phyloP scores from a whole-genome alignment of 1,139 yeast species.

The Blastobotrys buckinghamii region DNA sequence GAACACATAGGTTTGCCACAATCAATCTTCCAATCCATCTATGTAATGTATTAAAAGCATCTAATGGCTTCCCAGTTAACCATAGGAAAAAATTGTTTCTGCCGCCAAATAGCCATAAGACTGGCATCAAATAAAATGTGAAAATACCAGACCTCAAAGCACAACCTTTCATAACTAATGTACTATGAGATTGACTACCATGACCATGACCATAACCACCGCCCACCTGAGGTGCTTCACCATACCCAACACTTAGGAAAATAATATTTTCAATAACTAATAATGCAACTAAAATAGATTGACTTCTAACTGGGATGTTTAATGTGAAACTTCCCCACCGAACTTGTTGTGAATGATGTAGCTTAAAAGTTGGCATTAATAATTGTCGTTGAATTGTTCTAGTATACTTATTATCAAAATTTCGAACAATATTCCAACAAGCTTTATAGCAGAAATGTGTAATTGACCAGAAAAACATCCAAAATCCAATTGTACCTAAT shows the following conservation, averaged over 20 bases:
- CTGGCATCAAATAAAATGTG: constrained; percentile 47
- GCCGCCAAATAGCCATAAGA: constrained; percentile 53
- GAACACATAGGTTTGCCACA: constrained; percentile 35
- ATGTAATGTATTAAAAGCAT: constrained; percentile 55
- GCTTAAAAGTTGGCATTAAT: constrained; percentile 14
- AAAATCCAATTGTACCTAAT: background rate
- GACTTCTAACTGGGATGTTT: constrained; percentile 58
- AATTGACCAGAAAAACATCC: constrained; percentile 8
- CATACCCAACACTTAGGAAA: constrained; percentile 37
- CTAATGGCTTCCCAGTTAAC: constrained; percentile 56
- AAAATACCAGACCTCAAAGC: constrained; percentile 59
- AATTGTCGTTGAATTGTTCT: constrained; percentile 11
- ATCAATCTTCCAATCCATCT: constrained; percentile 53
- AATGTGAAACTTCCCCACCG: constrained; percentile 20
- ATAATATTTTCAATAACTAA: constrained; percentile 41
- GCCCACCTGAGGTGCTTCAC: too few relatives aligned
- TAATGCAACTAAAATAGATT: constrained; percentile 42
- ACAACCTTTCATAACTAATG: too few relatives aligned
- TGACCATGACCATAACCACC: too few relatives aligned
- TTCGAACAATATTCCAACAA: constrained; percentile 10
- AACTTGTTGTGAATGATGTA: constrained; percentile 8
- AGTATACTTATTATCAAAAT: constrained; percentile 13
- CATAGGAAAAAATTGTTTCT: constrained; percentile 53
- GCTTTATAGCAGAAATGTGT: constrained; percentile 11
- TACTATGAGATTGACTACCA: too few relatives aligned